Evolutionary conservation across 2,329 filamentous ascomycete species (phyloP).

Genomic region (Elsinoe fawcettii): DNA sequence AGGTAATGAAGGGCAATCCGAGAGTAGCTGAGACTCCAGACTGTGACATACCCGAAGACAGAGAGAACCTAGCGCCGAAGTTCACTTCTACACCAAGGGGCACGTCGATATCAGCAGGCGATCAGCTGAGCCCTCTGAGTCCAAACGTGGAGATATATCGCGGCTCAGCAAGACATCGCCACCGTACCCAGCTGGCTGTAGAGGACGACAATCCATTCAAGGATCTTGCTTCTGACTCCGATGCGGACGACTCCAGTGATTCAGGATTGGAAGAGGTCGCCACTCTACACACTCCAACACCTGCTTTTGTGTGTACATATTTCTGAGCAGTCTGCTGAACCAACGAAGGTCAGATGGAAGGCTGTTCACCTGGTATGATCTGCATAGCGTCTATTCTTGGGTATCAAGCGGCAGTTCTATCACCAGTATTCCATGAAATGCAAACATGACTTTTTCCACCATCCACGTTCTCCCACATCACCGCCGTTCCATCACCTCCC

Average conservation of each 20-base stretch:
- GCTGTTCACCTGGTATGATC: background rate
- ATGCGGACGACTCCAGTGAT: background rate
- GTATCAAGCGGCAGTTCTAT: constrained; percentile 12
- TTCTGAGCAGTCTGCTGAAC: background rate
- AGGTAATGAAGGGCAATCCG: background rate
- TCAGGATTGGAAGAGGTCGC: background rate
- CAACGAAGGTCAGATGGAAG: background rate
- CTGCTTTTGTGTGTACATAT: background rate
- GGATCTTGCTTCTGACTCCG: background rate
- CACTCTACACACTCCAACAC: background rate
- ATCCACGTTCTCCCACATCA: background rate
- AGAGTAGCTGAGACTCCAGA: background rate
- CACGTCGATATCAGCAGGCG: background rate
- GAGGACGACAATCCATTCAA: constrained; percentile 4
- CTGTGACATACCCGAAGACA: background rate
- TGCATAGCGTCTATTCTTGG: constrained; percentile 14
- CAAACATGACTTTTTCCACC: background rate
- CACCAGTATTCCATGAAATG: constrained; percentile 6
- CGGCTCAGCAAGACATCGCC: constrained; percentile 10
- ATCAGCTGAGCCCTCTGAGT: constrained; percentile 12
- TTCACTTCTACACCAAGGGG: background rate
- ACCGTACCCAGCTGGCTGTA: background rate
- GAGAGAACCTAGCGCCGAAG: background rate
- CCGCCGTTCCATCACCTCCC: constrained; percentile 17
- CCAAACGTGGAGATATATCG: constrained; percentile 17